Base-by-base conservation (phyloP, 768 basidiomycete species). In the Agrocybe pediades region DNA sequence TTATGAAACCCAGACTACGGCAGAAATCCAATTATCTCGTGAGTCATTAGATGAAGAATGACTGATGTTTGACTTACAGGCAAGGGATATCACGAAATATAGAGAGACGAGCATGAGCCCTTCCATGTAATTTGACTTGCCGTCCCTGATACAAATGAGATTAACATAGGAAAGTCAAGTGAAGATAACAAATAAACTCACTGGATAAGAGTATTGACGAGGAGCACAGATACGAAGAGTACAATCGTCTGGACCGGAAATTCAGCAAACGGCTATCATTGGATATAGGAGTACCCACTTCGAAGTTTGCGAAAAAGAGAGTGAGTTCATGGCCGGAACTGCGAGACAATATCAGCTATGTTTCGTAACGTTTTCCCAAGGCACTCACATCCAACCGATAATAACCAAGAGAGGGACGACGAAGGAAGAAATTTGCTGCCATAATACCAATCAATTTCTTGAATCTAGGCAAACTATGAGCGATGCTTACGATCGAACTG, bases 41-140 rank as follows among this genome's bases (percentile, higher is more conserved):
- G 9, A 17, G 27, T 21, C 30, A 16, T 19, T 6, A 27, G 41
- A 49, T 25, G 5, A 13, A 27, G 40, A 51, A 16, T 26, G 24
- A 42, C 26, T 33, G 20, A 40, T 21, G 27, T 21, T 9, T 8
- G 41, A 74, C 87, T 55, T 68, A 90, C 88, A 91, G 26, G 89
- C 85, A 33, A 94, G 78, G 15, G 86, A 87, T 62, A 93, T 88
- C 62, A 94, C 88, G 40, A 88, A 69, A 67, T 95, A 95, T 17
- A 95, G 74, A 0, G 87, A 78, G 29, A 82, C 57, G 29, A 83
- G 71, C 80, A 95, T 89, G 40, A 92, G 67, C 27, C 95, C 95
- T 72, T 95, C 94, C 87, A 96, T 90, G 65, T 92, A 95, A 64
- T 95, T 95, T 15, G 89, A 87, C 62, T 87, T 88, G 41, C 93